Percentiles rank a stretch among this genome's conserved stretches.
Evolutionary conservation across 768 basidiomycete species (phyloP).

Genomic region (Leccinum aurantiacum): DNA sequence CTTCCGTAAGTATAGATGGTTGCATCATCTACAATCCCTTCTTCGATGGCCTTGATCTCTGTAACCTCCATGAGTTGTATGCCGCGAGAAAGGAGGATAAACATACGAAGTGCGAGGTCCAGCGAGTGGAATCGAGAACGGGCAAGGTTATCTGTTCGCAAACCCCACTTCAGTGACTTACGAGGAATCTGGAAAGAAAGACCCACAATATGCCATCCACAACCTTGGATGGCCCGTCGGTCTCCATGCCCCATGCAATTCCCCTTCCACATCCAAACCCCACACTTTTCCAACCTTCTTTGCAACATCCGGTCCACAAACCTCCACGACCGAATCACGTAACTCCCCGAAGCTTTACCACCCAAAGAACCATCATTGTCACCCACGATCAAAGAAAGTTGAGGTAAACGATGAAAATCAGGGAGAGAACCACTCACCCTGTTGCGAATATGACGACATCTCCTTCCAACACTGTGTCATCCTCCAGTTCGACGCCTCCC

Average conservation of each 20-base stretch:
- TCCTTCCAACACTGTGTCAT: conserved; percentile 25
- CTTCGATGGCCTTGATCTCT: conserved; percentile 35
- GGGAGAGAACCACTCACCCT: conserved; percentile 23
- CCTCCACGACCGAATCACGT: conserved; percentile 36
- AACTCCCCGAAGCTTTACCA: conserved; percentile 45
- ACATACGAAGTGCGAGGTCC: conserved; percentile 32
- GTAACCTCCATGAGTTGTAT: conserved; percentile 3
- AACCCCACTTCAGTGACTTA: not conserved
- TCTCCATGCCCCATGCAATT: conserved; percentile 45
- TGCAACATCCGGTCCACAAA: conserved; percentile 49
- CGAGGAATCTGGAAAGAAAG: not conserved
- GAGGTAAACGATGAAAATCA: not conserved
- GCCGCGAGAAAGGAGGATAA: not conserved
- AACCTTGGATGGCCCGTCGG: conserved; percentile 37
- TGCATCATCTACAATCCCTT: conserved; percentile 20
- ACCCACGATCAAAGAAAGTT: not conserved
- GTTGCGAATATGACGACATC: conserved; percentile 37
- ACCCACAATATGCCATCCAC: conserved; percentile 29
- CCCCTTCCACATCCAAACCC: conserved; percentile 67
- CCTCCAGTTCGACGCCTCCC: conserved; percentile 29
- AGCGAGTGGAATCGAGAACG: conserved; percentile 30
- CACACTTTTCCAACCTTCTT: conserved; percentile 53
- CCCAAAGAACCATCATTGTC: not conserved
- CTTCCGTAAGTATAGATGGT: conserved; percentile 10
- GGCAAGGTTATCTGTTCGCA: conserved; percentile 18